Evolutionary conservation across 768 basidiomycete species (phyloP), one percentile per base, ranked within the genome.

Genomic region (Porpolomopsis calyptriformis): DNA sequence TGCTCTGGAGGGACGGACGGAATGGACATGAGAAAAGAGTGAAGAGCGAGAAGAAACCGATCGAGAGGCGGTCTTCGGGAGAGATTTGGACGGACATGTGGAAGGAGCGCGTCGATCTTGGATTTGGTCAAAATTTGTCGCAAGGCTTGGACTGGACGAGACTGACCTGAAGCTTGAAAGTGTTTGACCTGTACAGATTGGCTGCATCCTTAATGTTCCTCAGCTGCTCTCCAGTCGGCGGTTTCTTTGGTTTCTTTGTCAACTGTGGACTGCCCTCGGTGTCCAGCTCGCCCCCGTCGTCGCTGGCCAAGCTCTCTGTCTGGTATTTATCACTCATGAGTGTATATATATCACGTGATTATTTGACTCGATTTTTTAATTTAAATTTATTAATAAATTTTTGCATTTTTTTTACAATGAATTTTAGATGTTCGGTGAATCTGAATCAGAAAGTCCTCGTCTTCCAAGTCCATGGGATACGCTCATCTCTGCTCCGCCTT

Each of bases 391-490:
- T 31, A 7, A 31, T 14, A 31, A 14, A 7, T 31, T 14, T 7
- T 7, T 14, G 29, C 29, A 7, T 31, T 14, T 31, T 31, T 14
- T 31, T 31, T 31, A 7, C 14, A 31, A 31, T 14, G 29, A 31
- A 7, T 31, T 31, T 31, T 7, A 33, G 12, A 88, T 89, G 85
- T 88, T 88, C 56, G 84, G 85, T 39, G 88, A 89, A 72, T 77
- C 76, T 46, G 81, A 85, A 56, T 82, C 80, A 14, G 85, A 88
- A 65, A 85, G 79, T 59, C 80, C 84, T 31, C 74, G 83, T 24
- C 82, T 81, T 48, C 80, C 82, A 51, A 82, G 80, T 49, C 88
- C 87, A 19, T 91, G 88, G 88, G 85, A 89, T 60, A 72, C 72
- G 29, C 67, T 90, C 52, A 76, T 83, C 12, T 73, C 82, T 12